Evolutionary conservation across 345 rosid species (phyloP), one percentile per base, ranked within the genome.

Genomic region (Populus deltoides): DNA sequence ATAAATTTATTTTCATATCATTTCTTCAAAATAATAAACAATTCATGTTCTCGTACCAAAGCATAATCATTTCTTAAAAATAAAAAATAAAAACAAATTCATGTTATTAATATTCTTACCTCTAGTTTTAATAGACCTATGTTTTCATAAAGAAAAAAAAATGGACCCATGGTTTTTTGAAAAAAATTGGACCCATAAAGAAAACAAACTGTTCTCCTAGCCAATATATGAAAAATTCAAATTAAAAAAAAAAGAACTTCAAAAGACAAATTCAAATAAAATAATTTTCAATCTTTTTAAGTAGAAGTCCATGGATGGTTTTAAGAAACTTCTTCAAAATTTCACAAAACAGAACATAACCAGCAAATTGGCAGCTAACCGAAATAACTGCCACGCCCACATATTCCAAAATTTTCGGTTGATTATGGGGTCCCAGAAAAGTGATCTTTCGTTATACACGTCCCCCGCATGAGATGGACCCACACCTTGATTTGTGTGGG

Each of bases 381-480:
- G 76, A 80, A 86, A 80, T 80, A 84, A 86, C 89, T 84, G 79
- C 78, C 89, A 78, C 51, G 69, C 68, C 68, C 69, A 68, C 78
- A 75, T 72, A 51, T 71, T 51, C 53, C 29, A 6, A 25, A 43
- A 67, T 84, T 76, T 82, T 80, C 81, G 83, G 84, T 71, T 77
- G 57, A 0, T 39, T 2, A 2, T 3, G 76, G 78, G 78, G 66
- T 0, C 59, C 31, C 45, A 2, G 1, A 31, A 65, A 38, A 45
- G 17, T 5, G 1, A 49, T 8, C 71, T 75, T 80, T 81, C 43
- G 20, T n/a, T 22, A 1, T 18, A 13, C 4, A 27, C 41, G 22
- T 53, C 76, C 69, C 81, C 66, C 39, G 79, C 68, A 65, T 72
- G 38, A 24, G 24, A 12, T 27, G 33, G 78, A 36, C 66, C 66